Evolutionary conservation across 805 yeast species (phyloP), one percentile per base, ranked within the genome.

Genomic region (Saturnispora hagleri): DNA sequence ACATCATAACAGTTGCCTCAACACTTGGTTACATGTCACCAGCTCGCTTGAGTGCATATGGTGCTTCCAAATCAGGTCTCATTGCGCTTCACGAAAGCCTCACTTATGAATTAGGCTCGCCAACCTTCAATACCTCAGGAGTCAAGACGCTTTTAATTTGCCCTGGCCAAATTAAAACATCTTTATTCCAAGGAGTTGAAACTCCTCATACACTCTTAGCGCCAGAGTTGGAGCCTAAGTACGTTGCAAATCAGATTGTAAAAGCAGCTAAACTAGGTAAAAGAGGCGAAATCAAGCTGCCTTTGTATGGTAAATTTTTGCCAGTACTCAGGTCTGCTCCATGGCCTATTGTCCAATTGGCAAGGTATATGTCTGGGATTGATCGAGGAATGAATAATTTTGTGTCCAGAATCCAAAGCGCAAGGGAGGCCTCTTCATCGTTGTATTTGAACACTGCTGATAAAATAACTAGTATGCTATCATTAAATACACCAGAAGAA

Each of bases 21-120:
- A 89, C 87, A 0, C 70, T 91, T 51, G 97, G 97, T 0, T 82
- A 84, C 56, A 75, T 86, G 73, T 76, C 93, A 0, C 97, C 97
- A 0, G 90, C 95, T 9, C 73, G 84, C 22, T 72, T 88, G 52
- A 71, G 82, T 44, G 86, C 86, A 0, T 91, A 91, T 62, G 96
- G 96, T 0, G 96, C 97, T 0, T 79, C 95, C 15, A 91, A 91
- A 64, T 83, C 95, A 0, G 97, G 95, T 0, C 67, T 88, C 28
- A 79, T 91, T 49, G 89, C 91, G 0, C 68, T 89, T 42, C 97
- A 90, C 63, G 95, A 87, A 63, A 81, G 91, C 0, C 68, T 91
- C 35, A 79, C 86, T 0, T 80, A 79, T 60, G 93, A 86, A 64
- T 62, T 86, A 28, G 82, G 84, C 0, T 73, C 77, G 0, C 77